Percentiles rank a stretch among this genome's conserved stretches.
phyloP scores from a whole-genome alignment of 1,139 yeast species.

The Magnusiomyces sp. region DNA sequence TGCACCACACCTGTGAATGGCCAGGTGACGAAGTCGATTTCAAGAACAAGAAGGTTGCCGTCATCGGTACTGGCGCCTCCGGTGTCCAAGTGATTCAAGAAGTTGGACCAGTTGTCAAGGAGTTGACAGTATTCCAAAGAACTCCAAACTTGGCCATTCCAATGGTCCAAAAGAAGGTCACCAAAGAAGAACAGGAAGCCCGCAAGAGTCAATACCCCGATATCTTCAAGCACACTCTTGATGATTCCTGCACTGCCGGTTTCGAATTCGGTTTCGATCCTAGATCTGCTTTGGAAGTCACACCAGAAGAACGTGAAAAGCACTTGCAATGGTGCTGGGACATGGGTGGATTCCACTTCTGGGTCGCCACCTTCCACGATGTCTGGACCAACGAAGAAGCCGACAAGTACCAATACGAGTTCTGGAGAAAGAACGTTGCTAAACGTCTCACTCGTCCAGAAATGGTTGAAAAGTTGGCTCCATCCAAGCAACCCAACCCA shows the following conservation, averaged over 20 bases:
- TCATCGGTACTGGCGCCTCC: conserved; percentile 38
- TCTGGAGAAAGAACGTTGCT: conserved; percentile 24
- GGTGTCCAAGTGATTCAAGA: background rate
- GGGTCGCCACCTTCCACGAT: conserved; percentile 24
- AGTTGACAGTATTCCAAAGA: conserved; percentile 24
- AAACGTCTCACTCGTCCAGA: conserved; percentile 24
- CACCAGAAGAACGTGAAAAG: conserved; percentile 24
- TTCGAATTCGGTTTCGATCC: conserved; percentile 16
- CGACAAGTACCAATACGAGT: conserved; percentile 23
- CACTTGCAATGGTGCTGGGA: conserved; percentile 19
- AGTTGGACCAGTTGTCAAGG: conserved; percentile 20
- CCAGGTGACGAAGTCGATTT: conserved; percentile 31
- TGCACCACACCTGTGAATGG: conserved; percentile 45
- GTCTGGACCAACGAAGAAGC: conserved; percentile 22
- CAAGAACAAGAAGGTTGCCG: conserved; percentile 35
- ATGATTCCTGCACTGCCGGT: conserved; percentile 19
- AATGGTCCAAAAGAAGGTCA: conserved; percentile 20
- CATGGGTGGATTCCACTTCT: conserved; percentile 24
- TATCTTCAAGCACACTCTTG: conserved; percentile 13
- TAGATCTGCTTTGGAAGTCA: conserved; percentile 15
- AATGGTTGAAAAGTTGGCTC: conserved; percentile 24
- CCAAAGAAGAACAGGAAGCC: conserved; percentile 10
- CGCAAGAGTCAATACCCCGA: conserved; percentile 15
- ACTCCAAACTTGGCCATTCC: conserved; percentile 27
- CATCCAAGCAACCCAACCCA: conserved; percentile 23